These are phyloP conservation scores for Trichoderma orchidacearum DNA, from an alignment of 495 filamentous ascomycete genomes.

Conservation along the genomic window DNA sequence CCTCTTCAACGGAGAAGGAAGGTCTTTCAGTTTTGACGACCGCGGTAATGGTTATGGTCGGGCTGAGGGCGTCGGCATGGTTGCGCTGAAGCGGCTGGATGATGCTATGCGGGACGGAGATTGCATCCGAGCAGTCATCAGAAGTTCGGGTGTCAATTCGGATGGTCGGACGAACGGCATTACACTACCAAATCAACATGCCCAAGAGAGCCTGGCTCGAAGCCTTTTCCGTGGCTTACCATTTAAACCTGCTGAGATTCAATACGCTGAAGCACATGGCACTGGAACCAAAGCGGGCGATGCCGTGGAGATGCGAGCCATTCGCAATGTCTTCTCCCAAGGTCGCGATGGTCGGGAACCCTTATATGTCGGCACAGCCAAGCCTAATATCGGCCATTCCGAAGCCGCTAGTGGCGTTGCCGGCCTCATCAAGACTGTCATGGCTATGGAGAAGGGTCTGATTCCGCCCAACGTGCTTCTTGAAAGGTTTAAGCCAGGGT, in stretches of 20 bases:
- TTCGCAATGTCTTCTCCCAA: conserved; percentile 8
- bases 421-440: conserved; percentile 35
- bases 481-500: conserved; percentile 29
- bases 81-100: conserved; percentile 35
- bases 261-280: conserved; percentile 10
- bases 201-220: conserved; percentile 31
- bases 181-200: conserved; percentile 25
- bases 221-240: conserved; percentile 22
- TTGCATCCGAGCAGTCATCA: conserved; percentile 38
- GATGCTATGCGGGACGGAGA: conserved; percentile 27
- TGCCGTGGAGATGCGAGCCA: conserved; percentile 31
- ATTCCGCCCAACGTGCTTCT: conserved; percentile 25
- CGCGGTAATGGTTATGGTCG: conserved; percentile 37
- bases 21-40: conserved; percentile 28
- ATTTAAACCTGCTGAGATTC: conserved; percentile 8
- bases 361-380: conserved; percentile 34
- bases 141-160: conserved; percentile 31
- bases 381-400: conserved; percentile 38
- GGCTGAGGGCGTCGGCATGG: conserved; percentile 35
- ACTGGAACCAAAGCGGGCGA: conserved; percentile 26
- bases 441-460: conserved; percentile 33
- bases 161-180: conserved; percentile 31
- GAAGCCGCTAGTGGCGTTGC: conserved; percentile 36
- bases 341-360: conserved; percentile 5
- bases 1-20: conserved; percentile 7